Percentiles rank a stretch among this genome's conserved stretches.
phyloP scores from a whole-genome alignment of 1,284 basidiomycete genomes.

The Paramarasmius palmivorus region DNA sequence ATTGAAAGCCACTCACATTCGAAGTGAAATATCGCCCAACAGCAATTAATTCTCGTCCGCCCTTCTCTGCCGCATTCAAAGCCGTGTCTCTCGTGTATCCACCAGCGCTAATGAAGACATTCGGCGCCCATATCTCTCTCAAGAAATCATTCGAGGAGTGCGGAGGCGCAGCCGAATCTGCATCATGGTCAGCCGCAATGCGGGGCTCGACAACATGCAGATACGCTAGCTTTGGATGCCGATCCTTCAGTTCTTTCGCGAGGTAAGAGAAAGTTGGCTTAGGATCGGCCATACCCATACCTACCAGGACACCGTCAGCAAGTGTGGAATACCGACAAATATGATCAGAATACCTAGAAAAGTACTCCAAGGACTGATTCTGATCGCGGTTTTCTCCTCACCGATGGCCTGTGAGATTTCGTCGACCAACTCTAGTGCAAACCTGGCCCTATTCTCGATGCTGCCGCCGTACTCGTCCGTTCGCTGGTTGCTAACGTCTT shows the following conservation, averaged over 20 bases:
- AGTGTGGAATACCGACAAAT: background rate
- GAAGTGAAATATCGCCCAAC: background rate
- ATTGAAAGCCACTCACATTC: background rate
- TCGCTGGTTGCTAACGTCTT: conserved; percentile 40
- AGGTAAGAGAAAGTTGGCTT: conserved; percentile 32
- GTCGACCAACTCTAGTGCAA: conserved; percentile 40
- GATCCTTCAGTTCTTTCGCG: conserved; percentile 18
- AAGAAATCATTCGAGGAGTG: conserved; percentile 23
- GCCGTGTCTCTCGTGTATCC: conserved; percentile 24
- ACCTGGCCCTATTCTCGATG: conserved; percentile 42
- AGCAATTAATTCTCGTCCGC: background rate
- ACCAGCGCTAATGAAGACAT: conserved; percentile 38
- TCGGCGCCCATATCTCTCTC: conserved; percentile 33
- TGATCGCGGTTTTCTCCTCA: conserved; percentile 39
- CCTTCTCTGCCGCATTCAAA: background rate
- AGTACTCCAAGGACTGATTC: conserved; percentile 53
- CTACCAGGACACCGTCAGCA: conserved; percentile 10
- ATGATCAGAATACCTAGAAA: conserved; percentile 30
- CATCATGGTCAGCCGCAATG: no score
- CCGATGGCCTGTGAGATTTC: conserved; percentile 33
- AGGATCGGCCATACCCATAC: conserved; percentile 39
- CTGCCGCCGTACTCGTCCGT: conserved; percentile 52
- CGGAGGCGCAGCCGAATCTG: no score
- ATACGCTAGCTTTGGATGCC: conserved; percentile 45
- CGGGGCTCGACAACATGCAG: conserved; percentile 44